Base-by-base conservation (phyloP, 371 early-diverging fungal species). In the Chytridiales sp. region DNA sequence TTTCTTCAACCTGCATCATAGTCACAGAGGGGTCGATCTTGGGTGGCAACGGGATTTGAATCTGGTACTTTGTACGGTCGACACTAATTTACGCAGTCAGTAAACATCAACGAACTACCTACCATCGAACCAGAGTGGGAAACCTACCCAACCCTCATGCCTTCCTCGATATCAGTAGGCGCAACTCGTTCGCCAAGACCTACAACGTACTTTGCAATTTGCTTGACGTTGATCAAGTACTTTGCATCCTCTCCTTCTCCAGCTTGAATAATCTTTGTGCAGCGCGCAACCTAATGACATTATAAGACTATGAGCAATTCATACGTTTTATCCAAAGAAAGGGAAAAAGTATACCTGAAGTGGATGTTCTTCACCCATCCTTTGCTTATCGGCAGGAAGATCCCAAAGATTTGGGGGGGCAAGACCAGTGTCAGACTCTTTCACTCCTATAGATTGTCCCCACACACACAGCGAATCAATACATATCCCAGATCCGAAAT, bases 1-100 rank as follows among this genome's bases (percentile, higher is more conserved):
- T 99, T 73, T 99, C 99, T 76, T 99, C 99, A 61, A 99, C 98
- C 81, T 98, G 98, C 99, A 99, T 99, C 85, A 99, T 94, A 17
- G 99, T 99, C 21, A 99, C 99, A 19, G 97, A 89, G 32, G 99
- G 93, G 78, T 99, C 99, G 64, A 99, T 99, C 79, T 95, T 97
- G 72, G 98, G 96, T 47, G 99, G 99, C 34, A 99, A 82, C n/a
- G 99, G 98, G 62, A 98, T 90, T 69, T 97, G 95, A 57, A 99
- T 96, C 76, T 97, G 96, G 73, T 99, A 99, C 70, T 99, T 99
- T 69, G 86, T 90, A 61, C 99, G 93, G 78, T 99, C 99, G 31
- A 99, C 99, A 60, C 96, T 90, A 70, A 38, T 27, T 27, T 30
- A 5, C 3, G 0, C 2, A 9, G 9, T 38, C 39, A n/a, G 11